Base-by-base conservation (phyloP, 1,139 yeast genomes). In the Blastobotrys buckinghamii region DNA sequence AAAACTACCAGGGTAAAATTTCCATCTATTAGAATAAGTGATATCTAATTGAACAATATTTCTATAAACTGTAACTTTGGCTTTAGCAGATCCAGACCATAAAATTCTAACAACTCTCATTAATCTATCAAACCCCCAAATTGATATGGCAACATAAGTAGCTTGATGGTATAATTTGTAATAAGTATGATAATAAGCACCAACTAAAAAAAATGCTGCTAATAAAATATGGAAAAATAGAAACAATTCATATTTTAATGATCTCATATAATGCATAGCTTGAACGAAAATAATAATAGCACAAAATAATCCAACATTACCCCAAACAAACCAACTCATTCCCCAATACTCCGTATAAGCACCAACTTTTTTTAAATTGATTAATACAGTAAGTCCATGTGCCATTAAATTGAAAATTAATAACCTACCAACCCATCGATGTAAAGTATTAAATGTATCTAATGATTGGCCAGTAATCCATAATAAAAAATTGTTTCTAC, bases 381-480 rank as follows among this genome's bases (percentile, higher is more conserved):
- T 17, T 19, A 34, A 34, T 8, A 9, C 10, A 5, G 17, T 16
- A 6, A 34, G 3, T 8, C 29, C 45, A 22, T 43, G 38, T 2
- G 52, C 29, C n/a, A 58, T 54, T 27, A 51, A 42, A 56, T 79
- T 81, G 1, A 69, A 46, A 45, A 78, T 67, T 2, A 74, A 61
- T 2, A 75, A 61, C 49, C 86, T 65, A 0, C 84, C 77, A 1
- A 77, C 55, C 85, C 85, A 81, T 50, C 80, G 67, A 61, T 83
- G 89, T 55, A 74, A 76, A 17, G 78, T 68, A 45, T 79, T 77
- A 56, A 78, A 81, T 1, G 81, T 73, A 24, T 83, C 73, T 58
- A 76, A 78, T 32, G 81, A 75, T 78, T 84, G 74, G 26, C 84
- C 78, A 0, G 88, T 81, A 2, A 79, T 48, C 67, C 73, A 68